phyloP scores from a whole-genome alignment of 306 rosid genomes.

The Hylodesmum podocarpum region DNA sequence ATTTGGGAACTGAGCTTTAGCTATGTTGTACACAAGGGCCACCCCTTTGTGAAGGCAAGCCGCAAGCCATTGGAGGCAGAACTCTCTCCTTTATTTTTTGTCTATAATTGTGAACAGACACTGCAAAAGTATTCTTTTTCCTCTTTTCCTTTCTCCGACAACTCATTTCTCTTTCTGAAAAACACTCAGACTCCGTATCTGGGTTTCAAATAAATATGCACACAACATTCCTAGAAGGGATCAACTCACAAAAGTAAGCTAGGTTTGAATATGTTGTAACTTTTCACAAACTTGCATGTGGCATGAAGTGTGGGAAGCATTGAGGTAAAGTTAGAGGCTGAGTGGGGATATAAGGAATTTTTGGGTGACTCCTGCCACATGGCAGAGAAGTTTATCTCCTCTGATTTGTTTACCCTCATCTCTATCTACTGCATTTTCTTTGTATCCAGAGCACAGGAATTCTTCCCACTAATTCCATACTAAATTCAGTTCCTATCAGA shows the following conservation, averaged over 20 bases:
- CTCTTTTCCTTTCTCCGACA: neutral
- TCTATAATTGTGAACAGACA: neutral
- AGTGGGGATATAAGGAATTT: neutral
- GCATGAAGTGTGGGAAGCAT: neutral
- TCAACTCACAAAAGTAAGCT: slow-evolving; percentile 13
- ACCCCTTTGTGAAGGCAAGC: neutral
- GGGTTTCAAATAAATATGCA: neutral
- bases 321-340: neutral
- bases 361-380: neutral
- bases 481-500: neutral
- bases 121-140: neutral
- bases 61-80: neutral
- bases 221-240: slow-evolving; percentile 5
- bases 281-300: neutral
- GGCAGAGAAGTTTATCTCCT: neutral
- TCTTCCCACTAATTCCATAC: neutral
- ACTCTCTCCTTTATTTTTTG: neutral
- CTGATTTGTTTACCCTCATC: neutral
- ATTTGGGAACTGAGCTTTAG: neutral
- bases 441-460: neutral
- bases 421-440: neutral
- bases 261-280: neutral
- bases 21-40: neutral
- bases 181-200: neutral
- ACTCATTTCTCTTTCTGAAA: neutral